phyloP scores from a whole-genome alignment of 176 grass and related monocot genomes.

The Poa annua region DNA sequence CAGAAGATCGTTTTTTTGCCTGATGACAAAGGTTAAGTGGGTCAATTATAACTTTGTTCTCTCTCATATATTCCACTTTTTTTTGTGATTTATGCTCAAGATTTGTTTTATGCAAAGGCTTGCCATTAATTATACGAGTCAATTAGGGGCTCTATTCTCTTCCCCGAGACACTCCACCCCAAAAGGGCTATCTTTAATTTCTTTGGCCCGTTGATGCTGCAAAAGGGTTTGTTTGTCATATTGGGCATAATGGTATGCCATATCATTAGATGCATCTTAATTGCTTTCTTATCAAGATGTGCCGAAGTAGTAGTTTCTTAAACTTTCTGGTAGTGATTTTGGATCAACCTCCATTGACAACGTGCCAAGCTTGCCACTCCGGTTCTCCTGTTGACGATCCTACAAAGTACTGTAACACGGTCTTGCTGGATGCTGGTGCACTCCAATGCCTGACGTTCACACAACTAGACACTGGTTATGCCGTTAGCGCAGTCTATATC shows the following conservation, averaged over 20 bases:
- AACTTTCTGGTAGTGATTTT: background rate
- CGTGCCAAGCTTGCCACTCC: no score
- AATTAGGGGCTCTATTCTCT: constrained; percentile 19
- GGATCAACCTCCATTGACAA: no score
- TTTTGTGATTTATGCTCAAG: background rate
- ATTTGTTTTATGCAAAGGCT: background rate
- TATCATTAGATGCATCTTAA: background rate
- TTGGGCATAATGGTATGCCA: constrained; percentile 7
- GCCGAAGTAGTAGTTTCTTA: background rate
- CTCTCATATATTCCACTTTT: background rate
- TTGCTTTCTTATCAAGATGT: background rate
- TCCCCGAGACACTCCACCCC: background rate
- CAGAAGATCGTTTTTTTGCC: background rate
- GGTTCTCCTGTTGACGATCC: no score
- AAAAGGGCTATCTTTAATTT: constrained; percentile 17
- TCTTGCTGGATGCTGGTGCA: no score
- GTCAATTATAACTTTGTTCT: constrained; percentile 33
- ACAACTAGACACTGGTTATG: no score
- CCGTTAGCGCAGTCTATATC: background rate
- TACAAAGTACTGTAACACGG: no score
- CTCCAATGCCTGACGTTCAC: no score
- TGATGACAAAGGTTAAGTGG: background rate
- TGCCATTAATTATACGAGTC: constrained; percentile 25
- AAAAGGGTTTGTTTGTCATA: constrained; percentile 34
- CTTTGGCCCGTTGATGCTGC: constrained; percentile 6